These are phyloP conservation scores for Periconia sp. DNA, from an alignment of 2,329 filamentous ascomycete species.

Conservation along the genomic window DNA sequence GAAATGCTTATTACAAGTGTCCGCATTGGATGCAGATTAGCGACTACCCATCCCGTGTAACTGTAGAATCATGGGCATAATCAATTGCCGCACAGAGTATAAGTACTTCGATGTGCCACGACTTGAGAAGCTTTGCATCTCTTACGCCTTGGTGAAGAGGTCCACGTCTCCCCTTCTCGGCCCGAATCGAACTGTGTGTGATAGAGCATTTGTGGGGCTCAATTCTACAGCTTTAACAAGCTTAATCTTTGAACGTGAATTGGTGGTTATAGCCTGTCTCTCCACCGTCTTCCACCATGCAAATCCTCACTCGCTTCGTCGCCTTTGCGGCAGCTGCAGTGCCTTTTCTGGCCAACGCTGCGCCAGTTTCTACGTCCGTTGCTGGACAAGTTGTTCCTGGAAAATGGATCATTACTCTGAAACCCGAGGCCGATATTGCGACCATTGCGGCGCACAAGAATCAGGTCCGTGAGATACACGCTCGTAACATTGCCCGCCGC, in stretches of 20 bases:
- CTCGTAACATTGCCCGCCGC: conserved; percentile 33
- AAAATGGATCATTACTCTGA: conserved; percentile 54
- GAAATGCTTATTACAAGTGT: conserved; percentile 18
- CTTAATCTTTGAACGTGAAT: too few species aligned
- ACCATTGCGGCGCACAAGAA: conserved; percentile 31
- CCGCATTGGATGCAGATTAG: conserved; percentile 4
- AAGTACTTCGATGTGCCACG: conserved; percentile 7
- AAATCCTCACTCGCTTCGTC: conserved; percentile 31
- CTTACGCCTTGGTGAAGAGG: too few species aligned
- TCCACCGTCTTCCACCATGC: conserved; percentile 22
- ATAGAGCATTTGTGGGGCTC: too few species aligned
- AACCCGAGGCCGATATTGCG: conserved; percentile 36
- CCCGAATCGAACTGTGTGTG: too few species aligned
- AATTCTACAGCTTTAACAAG: too few species aligned
- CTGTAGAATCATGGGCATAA: background rate
- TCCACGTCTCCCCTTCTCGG: too few species aligned
- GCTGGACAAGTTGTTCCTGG: conserved; percentile 36
- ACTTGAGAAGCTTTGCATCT: conserved; percentile 1
- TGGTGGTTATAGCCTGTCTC: conserved; percentile 1
- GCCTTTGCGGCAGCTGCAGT: conserved; percentile 29
- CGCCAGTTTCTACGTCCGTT: conserved; percentile 18
- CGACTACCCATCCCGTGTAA: conserved; percentile 2
- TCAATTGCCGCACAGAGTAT: conserved; percentile 7
- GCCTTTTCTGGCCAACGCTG: conserved; percentile 29
- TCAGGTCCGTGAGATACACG: conserved; percentile 35